phyloP scores from a whole-genome alignment of 768 basidiomycete species.

The Amanita phalloides region DNA sequence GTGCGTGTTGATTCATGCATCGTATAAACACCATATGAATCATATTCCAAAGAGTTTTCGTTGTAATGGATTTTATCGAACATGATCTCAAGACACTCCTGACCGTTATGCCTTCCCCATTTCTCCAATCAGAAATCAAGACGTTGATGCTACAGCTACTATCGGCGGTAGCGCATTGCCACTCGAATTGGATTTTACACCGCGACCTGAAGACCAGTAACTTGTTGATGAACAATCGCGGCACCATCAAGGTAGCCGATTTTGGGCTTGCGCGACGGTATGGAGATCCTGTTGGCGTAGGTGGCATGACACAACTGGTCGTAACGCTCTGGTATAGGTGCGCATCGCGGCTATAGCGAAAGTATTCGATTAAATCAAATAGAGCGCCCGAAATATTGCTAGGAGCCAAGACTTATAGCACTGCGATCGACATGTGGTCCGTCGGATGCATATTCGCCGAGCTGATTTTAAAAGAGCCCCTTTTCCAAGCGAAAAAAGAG shows the following conservation, averaged over 20 bases:
- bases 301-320: slow-evolving; percentile 96
- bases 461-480: slow-evolving; percentile 85
- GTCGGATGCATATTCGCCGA: slow-evolving; percentile 99
- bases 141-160: slow-evolving; percentile 90
- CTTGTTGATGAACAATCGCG: slow-evolving; percentile 96
- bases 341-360: slow-evolving; percentile 7
- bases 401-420: slow-evolving; percentile 89
- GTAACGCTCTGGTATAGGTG: slow-evolving; percentile 99
- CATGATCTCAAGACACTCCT: slow-evolving; percentile 97
- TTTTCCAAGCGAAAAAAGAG: slow-evolving; percentile 97
- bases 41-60: slow-evolving; percentile 69
- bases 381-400: slow-evolving; percentile 94
- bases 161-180: slow-evolving; percentile 89
- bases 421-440: slow-evolving; percentile 97
- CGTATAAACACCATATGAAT: slow-evolving; percentile 17
- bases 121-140: slow-evolving; percentile 97
- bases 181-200: slow-evolving; percentile 96
- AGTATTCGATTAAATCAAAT: slow-evolving; percentile 7
- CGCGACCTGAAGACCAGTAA: slow-evolving; percentile 97
- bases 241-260: slow-evolving; percentile 97
- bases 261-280: slow-evolving; percentile 94
- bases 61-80: slow-evolving; percentile 99
- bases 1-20: slow-evolving; percentile 47
- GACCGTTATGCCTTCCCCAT: slow-evolving; percentile 91
- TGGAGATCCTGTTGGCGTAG: slow-evolving; percentile 91